phyloP scores from a whole-genome alignment of 495 filamentous ascomycete genomes.

The Pseudoneurospora amorphoporcata region DNA sequence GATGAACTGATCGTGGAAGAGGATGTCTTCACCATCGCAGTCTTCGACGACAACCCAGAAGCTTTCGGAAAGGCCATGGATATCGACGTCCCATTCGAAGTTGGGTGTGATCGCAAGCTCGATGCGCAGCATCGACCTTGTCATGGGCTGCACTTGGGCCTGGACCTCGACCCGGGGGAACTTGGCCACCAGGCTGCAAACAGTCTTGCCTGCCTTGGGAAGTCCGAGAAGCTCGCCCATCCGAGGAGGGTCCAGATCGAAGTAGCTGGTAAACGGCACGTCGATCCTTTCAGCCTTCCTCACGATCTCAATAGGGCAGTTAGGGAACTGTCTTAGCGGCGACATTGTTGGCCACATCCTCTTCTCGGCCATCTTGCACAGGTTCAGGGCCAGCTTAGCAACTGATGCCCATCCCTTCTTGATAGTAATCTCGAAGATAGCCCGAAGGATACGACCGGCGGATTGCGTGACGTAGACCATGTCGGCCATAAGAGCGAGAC shows the following conservation, averaged over 20 bases:
- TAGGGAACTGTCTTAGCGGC: constrained; percentile 81
- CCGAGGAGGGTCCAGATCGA: constrained; percentile 91
- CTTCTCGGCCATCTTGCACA: constrained; percentile 99
- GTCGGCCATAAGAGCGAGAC: constrained; percentile 93
- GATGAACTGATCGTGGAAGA: constrained; percentile 93
- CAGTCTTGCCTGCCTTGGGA: constrained; percentile 77
- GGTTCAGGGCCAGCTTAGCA: constrained; percentile 80
- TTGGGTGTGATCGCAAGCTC: constrained; percentile 90
- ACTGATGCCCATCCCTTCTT: constrained; percentile 96
- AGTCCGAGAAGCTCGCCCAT: constrained; percentile 92
- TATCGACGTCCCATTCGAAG: constrained; percentile 87
- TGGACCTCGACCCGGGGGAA: constrained; percentile 89
- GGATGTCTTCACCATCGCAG: constrained; percentile 90
- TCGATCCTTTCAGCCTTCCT: constrained; percentile 90
- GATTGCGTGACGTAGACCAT: constrained; percentile 98
- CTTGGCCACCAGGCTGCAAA: constrained; percentile 78
- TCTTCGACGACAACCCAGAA: constrained; percentile 98
- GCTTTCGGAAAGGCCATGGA: constrained; percentile 80
- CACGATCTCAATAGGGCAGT: constrained; percentile 73
- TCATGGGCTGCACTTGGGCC: constrained; percentile 89
- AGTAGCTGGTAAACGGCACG: constrained; percentile 86
- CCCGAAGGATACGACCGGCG: constrained; percentile 87
- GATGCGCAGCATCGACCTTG: constrained; percentile 87
- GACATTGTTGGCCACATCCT: constrained; percentile 99
- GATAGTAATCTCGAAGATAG: constrained; percentile 91